Conservation (phyloP, 495 filamentous ascomycete species). For the Bacidia rubella region DNA sequence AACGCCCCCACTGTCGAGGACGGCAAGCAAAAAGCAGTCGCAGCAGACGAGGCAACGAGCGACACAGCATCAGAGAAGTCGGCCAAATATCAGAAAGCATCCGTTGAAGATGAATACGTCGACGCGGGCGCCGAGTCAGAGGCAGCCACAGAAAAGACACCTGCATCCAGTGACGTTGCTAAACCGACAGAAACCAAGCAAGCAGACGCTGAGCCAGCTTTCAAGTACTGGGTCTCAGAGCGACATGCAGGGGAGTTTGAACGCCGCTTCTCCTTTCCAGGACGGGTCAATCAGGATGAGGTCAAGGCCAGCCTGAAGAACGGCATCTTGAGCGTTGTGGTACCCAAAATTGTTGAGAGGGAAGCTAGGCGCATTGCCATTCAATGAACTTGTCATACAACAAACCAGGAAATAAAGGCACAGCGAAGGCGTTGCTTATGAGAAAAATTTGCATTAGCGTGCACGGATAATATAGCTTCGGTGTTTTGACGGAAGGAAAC, state of each 20-base stretch:
- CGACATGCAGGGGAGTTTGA: constrained; percentile 69
- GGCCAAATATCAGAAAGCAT: constrained; percentile 33
- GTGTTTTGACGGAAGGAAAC: no score
- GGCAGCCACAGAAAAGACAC: constrained; percentile 16
- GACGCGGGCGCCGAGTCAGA: constrained; percentile 27
- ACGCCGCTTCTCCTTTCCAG: constrained; percentile 65
- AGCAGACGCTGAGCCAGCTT: constrained; percentile 21
- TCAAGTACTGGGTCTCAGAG: constrained; percentile 71
- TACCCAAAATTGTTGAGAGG: constrained; percentile 59
- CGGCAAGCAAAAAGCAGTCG: constrained; percentile 4
- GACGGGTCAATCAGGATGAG: constrained; percentile 56
- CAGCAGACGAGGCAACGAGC: constrained; percentile 15
- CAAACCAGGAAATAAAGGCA: neutral
- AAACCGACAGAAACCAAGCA: constrained; percentile 5
- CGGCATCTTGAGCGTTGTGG: constrained; percentile 54
- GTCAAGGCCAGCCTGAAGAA: constrained; percentile 67
- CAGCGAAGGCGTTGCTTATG: neutral
- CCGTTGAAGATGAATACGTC: constrained; percentile 51
- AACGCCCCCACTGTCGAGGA: constrained; percentile 24
- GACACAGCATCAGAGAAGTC: constrained; percentile 24
- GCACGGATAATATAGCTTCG: no score
- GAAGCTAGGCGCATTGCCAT: constrained; percentile 42
- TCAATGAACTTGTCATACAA: constrained; percentile 24
- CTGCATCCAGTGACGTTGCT: constrained; percentile 15
- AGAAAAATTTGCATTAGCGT: neutral